A percentile compares a stretch with the other conserved stretches of the same genome.
Evolutionary conservation across 305 asterid genomes (phyloP).

Genomic region (Salvia sclarea): DNA sequence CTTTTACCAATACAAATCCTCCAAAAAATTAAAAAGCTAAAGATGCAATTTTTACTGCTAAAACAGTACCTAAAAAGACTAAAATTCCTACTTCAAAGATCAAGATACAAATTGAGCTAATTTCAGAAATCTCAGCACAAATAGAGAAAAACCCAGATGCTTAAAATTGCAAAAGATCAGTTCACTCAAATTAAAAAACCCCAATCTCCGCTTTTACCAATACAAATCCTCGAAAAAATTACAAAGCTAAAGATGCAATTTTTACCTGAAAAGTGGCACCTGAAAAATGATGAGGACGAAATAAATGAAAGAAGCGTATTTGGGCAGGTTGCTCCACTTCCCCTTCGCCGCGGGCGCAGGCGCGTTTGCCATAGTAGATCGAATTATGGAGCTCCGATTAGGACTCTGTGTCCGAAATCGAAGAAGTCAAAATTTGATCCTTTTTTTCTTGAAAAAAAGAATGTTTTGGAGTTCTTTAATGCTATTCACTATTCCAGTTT

Average conservation of each 20-base stretch:
- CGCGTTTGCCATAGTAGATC: constrained; percentile 43
- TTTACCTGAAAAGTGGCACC: constrained; percentile 83
- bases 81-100: neutral
- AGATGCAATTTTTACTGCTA: constrained; percentile 30
- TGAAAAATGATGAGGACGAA: constrained; percentile 65
- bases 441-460: neutral
- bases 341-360: constrained; percentile 35
- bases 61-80: neutral
- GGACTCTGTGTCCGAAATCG: neutral
- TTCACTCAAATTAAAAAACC: neutral
- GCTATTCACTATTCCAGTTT: neutral
- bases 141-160: neutral
- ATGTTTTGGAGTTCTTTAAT: neutral
- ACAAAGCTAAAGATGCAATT: neutral
- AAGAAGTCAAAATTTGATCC: constrained; percentile 24
- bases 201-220: neutral
- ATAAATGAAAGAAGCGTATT: constrained; percentile 57
- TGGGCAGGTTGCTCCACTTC: constrained; percentile 64
- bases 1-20: neutral
- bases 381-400: neutral
- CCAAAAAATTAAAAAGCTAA: neutral
- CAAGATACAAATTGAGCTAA: neutral
- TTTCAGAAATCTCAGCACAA: neutral
- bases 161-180: neutral
- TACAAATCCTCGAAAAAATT: neutral